A percentile compares a stretch with the other conserved stretches of the same genome.
These are phyloP conservation scores for Acrocalymma vagum DNA, from an alignment of 2,329 filamentous ascomycete species.

Conservation along the genomic window DNA sequence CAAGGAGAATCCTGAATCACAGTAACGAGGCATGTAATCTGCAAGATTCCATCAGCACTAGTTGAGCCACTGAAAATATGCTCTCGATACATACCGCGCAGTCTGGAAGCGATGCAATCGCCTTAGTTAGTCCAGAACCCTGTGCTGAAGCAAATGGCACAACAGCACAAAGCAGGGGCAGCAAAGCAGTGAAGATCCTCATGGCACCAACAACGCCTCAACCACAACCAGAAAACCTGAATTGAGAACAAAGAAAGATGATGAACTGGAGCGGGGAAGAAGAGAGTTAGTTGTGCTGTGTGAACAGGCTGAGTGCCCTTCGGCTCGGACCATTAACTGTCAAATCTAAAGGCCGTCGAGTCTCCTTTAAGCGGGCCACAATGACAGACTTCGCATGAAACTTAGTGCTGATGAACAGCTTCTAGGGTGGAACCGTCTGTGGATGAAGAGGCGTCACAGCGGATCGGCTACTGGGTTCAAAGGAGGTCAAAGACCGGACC, in stretches of 20 bases:
- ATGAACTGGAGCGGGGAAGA: slow-evolving; percentile 1
- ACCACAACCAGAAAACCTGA: slow-evolving; percentile 4
- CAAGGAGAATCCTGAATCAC: slow-evolving; percentile 20
- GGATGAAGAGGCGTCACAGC: slow-evolving; percentile 1
- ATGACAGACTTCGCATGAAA: slow-evolving; percentile 13
- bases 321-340: too few relatives aligned
- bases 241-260: neutral
- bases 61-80: neutral
- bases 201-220: slow-evolving; percentile 14
- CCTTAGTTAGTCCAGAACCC: slow-evolving; percentile 6
- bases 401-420: slow-evolving; percentile 8
- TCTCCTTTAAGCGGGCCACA: slow-evolving; percentile 4
- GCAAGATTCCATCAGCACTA: slow-evolving; percentile 7
- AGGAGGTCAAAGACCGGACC: too few relatives aligned
- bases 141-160: slow-evolving; percentile 9
- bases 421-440: slow-evolving; percentile 1
- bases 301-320: too few relatives aligned
- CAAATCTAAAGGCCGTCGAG: neutral
- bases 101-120: slow-evolving; percentile 7
- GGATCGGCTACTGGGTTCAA: slow-evolving; percentile 3
- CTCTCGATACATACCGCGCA: slow-evolving; percentile 12
- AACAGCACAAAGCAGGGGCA: slow-evolving; percentile 18
- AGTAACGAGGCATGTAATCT: slow-evolving; percentile 21
- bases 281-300: too few relatives aligned
- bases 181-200: slow-evolving; percentile 12